Base-by-base conservation (phyloP, 768 basidiomycete species). In the Serendipita sp. region DNA sequence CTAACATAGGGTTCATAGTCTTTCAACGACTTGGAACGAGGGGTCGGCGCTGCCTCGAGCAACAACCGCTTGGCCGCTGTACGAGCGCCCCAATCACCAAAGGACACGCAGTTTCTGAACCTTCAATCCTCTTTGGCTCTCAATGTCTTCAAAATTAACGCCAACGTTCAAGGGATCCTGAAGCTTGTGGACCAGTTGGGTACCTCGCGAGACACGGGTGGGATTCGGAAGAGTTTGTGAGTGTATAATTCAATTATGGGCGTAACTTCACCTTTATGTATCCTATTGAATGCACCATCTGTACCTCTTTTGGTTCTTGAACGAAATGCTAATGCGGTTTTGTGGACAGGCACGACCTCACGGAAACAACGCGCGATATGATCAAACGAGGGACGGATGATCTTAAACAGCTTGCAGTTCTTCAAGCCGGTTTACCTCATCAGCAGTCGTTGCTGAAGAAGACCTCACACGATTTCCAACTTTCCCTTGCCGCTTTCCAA, bases 61-160 rank as follows among this genome's bases (percentile, higher is more conserved):
- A 3, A 13, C 51, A 66, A 63, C 47, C 2, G 44, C 18, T n/a
- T 44, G 36, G 30, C 36, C 16, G 41, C 30, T 16, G n/a, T 28
- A 38, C 65, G 67, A 30, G 63, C 68, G 1, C 74, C 79, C 66
- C 78, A 76, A 67, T 75, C 76, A 18, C 75, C 70, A 46, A 85
- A 89, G 71, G 91, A 93, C 74, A 80, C 83, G 4, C 79, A 85
- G 2, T 97, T 95, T 73, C 76, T 80, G 8, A 79, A 78, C 36
- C 76, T 94, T 15, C 91, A 92, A 71, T 84, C 82, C 2, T 89
- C 89, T 13, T 75, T 92, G 66, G 88, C 88, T 0, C 80, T 98
- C 3, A 94, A 98, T 73, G 91, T 95, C 65, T 97, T 98, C 86
- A 98, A 98, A 82, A 92, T 98, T 78, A 94, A 95, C 70, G 83